Conservation (phyloP, 1,139 yeast genomes). For the Entelexis sorbosivorans region DNA sequence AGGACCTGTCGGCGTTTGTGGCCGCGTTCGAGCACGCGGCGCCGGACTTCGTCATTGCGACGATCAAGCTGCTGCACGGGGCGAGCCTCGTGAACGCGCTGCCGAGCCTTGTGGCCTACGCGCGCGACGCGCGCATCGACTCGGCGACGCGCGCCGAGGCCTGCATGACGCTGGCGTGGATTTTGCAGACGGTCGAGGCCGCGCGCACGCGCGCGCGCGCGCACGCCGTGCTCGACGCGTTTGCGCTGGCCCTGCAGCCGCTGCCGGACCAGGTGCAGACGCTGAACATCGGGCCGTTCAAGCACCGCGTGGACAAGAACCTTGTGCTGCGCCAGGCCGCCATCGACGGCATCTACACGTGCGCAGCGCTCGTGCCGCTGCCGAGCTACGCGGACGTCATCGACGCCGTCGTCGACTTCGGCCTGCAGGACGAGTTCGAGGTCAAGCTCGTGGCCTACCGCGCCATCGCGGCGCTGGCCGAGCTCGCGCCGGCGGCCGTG, state of each 20-base stretch:
- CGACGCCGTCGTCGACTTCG: slow-evolving; percentile 1
- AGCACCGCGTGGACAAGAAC: slow-evolving; percentile 72
- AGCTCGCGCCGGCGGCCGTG: neutral
- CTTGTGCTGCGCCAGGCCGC: slow-evolving; percentile 62
- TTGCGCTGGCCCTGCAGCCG: slow-evolving; percentile 9
- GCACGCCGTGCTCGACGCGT: neutral
- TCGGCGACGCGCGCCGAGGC: slow-evolving; percentile 12
- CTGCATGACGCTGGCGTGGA: slow-evolving; percentile 24
- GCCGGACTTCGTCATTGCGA: slow-evolving; percentile 3
- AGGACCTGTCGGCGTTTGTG: neutral
- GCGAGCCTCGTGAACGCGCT: neutral
- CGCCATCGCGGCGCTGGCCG: slow-evolving; percentile 31
- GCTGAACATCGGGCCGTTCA: slow-evolving; percentile 81
- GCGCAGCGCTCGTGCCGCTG: neutral
- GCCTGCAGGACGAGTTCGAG: slow-evolving; percentile 25
- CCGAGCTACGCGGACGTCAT: neutral
- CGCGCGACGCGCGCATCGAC: neutral
- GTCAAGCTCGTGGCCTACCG: slow-evolving; percentile 24
- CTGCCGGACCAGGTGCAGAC: slow-evolving; percentile 36
- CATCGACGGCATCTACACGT: slow-evolving; percentile 38
- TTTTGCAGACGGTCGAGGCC: slow-evolving; percentile 4
- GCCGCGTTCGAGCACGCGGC: slow-evolving; percentile 3
- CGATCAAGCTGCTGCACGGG: neutral
- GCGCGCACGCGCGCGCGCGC: neutral
- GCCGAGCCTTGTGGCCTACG: neutral